Percentiles rank a stretch among this genome's conserved stretches.
Evolutionary conservation across 257 asterid genomes (phyloP).

Genomic region (Nicotiana undulata): DNA sequence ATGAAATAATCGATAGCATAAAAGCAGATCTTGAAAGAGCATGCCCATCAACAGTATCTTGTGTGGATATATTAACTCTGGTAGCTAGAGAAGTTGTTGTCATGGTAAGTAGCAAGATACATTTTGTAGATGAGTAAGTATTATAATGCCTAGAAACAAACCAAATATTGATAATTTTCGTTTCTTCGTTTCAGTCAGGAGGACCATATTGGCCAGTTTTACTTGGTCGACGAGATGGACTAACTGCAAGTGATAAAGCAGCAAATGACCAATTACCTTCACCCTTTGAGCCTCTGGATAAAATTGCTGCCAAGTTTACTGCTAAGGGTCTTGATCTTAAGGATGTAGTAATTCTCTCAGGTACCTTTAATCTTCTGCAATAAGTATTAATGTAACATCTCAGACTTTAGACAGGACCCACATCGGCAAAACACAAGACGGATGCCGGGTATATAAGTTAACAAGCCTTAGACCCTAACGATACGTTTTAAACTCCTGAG

Average conservation of each 20-base stretch:
- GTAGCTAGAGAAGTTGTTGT: conserved; percentile 70
- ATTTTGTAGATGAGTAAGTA: not conserved
- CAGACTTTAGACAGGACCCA: too few relatives aligned
- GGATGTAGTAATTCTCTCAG: conserved; percentile 72
- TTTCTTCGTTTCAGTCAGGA: conserved; percentile 35
- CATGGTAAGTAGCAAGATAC: conserved; percentile 23
- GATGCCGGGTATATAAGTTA: too few relatives aligned
- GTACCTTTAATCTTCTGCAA: conserved; percentile 16
- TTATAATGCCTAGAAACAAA: not conserved
- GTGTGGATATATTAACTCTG: conserved; percentile 36
- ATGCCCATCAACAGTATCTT: conserved; percentile 50
- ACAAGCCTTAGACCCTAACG: too few relatives aligned
- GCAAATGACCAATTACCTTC: conserved; percentile 70
- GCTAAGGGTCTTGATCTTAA: conserved; percentile 59
- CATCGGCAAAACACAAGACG: too few relatives aligned
- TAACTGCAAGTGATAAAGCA: conserved; percentile 45
- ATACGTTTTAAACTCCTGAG: too few relatives aligned
- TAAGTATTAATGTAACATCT: too few relatives aligned
- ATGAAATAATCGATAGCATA: conserved; percentile 50
- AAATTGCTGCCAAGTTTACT: conserved; percentile 35
- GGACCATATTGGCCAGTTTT: conserved; percentile 36
- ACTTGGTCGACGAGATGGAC: conserved; percentile 38
- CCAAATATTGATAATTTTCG: not conserved
- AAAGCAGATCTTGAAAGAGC: conserved; percentile 51
- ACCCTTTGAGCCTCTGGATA: conserved; percentile 56